These are phyloP conservation scores for Talaromyces adpressus DNA, from an alignment of 495 filamentous ascomycete species.

Conservation along the genomic window DNA sequence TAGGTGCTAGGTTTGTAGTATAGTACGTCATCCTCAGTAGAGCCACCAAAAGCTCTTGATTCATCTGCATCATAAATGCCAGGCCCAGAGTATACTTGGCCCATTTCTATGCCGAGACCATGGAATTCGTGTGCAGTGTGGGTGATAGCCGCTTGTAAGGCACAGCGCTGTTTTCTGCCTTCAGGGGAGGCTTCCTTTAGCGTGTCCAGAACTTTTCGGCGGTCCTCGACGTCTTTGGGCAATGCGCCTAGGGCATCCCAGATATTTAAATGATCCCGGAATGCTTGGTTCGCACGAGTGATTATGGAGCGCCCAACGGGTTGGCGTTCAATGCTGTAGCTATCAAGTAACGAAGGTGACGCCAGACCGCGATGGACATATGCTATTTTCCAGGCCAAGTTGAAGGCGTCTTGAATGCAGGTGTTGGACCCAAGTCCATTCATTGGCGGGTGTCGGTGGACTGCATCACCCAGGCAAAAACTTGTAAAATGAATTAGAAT, in stretches of 20 bases:
- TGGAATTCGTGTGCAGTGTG: slow-evolving; percentile 40
- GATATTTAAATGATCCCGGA: slow-evolving; percentile 34
- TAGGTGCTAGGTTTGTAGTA: slow-evolving; percentile 37
- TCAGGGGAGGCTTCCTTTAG: slow-evolving; percentile 22
- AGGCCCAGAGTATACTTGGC: slow-evolving; percentile 34
- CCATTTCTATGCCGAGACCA: slow-evolving; percentile 44
- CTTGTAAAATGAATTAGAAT: not conserved
- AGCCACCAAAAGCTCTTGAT: slow-evolving; percentile 17
- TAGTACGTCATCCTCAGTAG: slow-evolving; percentile 17
- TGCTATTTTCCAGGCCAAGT: slow-evolving; percentile 70
- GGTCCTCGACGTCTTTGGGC: slow-evolving; percentile 20
- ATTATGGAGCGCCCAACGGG: slow-evolving; percentile 49
- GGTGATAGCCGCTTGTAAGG: slow-evolving; percentile 24
- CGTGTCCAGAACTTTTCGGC: slow-evolving; percentile 23
- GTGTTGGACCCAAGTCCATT: slow-evolving; percentile 75
- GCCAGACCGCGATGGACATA: slow-evolving; percentile 48
- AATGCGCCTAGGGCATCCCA: slow-evolving; percentile 40
- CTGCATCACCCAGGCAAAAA: slow-evolving; percentile 43
- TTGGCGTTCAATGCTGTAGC: slow-evolving; percentile 64
- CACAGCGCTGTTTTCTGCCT: slow-evolving; percentile 27
- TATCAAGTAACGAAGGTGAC: slow-evolving; percentile 49
- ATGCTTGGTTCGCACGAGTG: slow-evolving; percentile 40
- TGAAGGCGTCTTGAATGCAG: slow-evolving; percentile 56
- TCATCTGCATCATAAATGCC: slow-evolving; percentile 33
- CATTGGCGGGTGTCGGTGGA: slow-evolving; percentile 49